These are phyloP conservation scores for Entomortierella chlamydospora DNA, from an alignment of 192 early-diverging fungal species.

Conservation along the genomic window DNA sequence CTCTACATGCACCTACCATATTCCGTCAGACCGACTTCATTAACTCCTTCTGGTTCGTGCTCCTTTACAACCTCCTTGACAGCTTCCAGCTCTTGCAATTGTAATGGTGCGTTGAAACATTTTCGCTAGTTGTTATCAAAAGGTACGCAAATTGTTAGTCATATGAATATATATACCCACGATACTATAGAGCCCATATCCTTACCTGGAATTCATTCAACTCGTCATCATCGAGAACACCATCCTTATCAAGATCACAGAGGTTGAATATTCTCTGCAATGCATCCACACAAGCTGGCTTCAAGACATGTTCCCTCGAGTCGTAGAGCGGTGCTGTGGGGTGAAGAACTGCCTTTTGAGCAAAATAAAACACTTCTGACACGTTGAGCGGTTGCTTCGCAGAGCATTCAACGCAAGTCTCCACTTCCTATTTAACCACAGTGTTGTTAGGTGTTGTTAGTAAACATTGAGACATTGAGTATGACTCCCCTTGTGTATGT, in stretches of 20 bases:
- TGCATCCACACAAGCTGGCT: conserved; percentile 91
- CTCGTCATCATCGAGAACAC: conserved; percentile 91
- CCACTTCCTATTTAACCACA: conserved; percentile 86
- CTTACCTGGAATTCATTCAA: conserved; percentile 95
- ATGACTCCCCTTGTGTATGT: background rate
- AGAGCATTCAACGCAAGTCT: conserved; percentile 99
- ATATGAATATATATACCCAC: too few relatives aligned
- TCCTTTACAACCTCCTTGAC: conserved; percentile 96
- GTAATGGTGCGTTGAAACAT: conserved; percentile 97
- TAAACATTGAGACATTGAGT: background rate
- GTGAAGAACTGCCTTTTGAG: conserved; percentile 98
- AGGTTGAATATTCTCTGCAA: conserved; percentile 94
- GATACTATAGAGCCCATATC: background rate
- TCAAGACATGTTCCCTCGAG: conserved; percentile 91
- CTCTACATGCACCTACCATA: conserved; percentile 57
- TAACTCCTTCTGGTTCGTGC: conserved; percentile 88
- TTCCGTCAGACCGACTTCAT: conserved; percentile 88
- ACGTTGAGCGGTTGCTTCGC: conserved; percentile 96
- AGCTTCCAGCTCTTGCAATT: conserved; percentile 94
- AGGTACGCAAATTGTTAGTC: too few relatives aligned
- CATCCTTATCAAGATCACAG: conserved; percentile 96
- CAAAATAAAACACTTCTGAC: conserved; percentile 99
- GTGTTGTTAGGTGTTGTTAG: background rate
- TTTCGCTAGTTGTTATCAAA: conserved; percentile 68
- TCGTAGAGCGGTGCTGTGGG: conserved; percentile 98